Base-by-base conservation (phyloP, 192 early-diverging fungal species). In the Linnemannia exigua region DNA sequence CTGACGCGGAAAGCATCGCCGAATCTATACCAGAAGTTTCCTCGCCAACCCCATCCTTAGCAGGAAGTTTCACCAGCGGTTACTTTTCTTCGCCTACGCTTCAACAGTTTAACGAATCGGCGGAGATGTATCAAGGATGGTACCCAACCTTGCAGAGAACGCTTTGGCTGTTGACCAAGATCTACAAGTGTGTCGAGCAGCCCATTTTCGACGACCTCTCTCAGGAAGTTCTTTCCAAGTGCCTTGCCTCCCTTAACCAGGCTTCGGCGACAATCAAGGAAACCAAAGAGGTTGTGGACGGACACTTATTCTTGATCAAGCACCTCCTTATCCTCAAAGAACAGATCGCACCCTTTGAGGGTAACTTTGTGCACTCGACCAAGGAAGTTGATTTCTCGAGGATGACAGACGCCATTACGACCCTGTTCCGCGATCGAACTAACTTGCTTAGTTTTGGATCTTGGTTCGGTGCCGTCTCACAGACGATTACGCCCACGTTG, bases 191-290 rank as follows among this genome's bases (percentile, higher is more conserved):
- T 67, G 92, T 97, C 19, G 92, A 95, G 0, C 84, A 86, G 28
- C 44, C 92, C 14, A 94, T 96, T n/a, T 97, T 97, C 80, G 95
- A 97, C 66, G 96, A 96, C 82, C 81, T 97, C 15, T 94, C 96
- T 6, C 95, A 97, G 74, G 96, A 97, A 76, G 95, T 94, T 15
- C 92, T 97, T 31, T 91, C 92, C 37, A 81, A 92, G 36, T 97
- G 96, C 75, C 87, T 90, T 1, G 75, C 90, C 37, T 93, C 93
- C 1, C 80, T 97, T 48, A 79, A 72, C 20, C 72, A 74, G 33
- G 79, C 70, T 3, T 51, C 76, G 11, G 38, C 63, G 8, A 69
- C 68, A 3, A 87, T 87, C 47, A 72, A 70, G 15, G 79, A 87
- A 1, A 89, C 72, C 51, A 72, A 78, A 92, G 89, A 91, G 76